Evolutionary conservation across 75 land plant genomes (phyloP).

Genomic region (Sequoiadendron giganteum): DNA sequence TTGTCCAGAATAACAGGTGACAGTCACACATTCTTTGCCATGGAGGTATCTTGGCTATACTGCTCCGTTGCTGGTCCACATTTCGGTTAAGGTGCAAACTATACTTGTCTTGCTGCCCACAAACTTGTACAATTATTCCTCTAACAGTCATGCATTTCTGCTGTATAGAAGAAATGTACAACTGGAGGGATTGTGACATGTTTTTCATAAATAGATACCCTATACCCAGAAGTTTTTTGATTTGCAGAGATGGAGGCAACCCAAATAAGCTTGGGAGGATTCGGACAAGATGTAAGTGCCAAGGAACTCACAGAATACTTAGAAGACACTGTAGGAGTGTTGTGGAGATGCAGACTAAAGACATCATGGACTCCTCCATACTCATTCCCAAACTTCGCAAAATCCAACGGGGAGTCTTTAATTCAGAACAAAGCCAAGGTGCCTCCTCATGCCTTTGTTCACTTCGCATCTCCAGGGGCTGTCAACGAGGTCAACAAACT

Average conservation of each 20-base stretch:
- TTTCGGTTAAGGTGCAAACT: not conserved
- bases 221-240: not conserved
- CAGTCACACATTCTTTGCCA: not conserved
- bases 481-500: slow-evolving; percentile 36
- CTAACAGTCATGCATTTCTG: not conserved
- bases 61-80: not conserved
- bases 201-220: not conserved
- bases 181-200: not conserved
- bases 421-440: slow-evolving; percentile 19
- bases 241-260: slow-evolving; percentile 20
- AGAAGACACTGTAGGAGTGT: slow-evolving; percentile 47
- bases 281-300: slow-evolving; percentile 40
- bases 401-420: not conserved
- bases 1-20: not conserved
- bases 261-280: slow-evolving; percentile 79
- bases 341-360: slow-evolving; percentile 80
- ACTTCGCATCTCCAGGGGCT: slow-evolving; percentile 57
- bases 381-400: slow-evolving; percentile 40
- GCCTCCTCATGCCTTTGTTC: slow-evolving; percentile 87
- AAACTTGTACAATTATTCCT: not conserved
- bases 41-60: not conserved
- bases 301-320: slow-evolving; percentile 45
- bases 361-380: slow-evolving; percentile 62
- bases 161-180: not conserved
- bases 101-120: not conserved